Conservation (phyloP, 495 filamentous ascomycete genomes). For the Aspergillus funiculosus region DNA sequence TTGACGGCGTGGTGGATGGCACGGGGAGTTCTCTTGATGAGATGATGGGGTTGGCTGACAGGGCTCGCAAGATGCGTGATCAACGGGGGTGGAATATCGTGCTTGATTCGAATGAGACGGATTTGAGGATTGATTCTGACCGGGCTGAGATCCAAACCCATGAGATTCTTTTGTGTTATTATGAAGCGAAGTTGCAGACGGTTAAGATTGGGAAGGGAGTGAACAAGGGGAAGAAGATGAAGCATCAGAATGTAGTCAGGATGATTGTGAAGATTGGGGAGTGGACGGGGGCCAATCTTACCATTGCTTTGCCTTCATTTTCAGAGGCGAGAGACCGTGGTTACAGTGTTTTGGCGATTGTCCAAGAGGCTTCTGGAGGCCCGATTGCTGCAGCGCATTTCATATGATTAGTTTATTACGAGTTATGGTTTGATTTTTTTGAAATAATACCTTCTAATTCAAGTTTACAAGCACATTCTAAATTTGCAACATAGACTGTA, state of each 20-base stretch:
- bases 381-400: constrained; percentile 7
- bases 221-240: constrained; percentile 10
- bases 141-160: neutral
- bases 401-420: neutral
- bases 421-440: neutral
- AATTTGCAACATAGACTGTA: too few relatives aligned
- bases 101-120: constrained; percentile 9
- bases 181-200: neutral
- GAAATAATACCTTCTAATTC: too few relatives aligned
- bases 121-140: constrained; percentile 8
- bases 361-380: constrained; percentile 5
- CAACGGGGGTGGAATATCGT: constrained; percentile 3
- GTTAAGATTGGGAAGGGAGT: constrained; percentile 9
- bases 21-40: neutral
- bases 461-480: too few relatives aligned
- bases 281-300: constrained; percentile 4
- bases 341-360: constrained; percentile 1
- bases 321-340: neutral
- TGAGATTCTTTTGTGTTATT: constrained; percentile 1
- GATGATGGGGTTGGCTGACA: neutral
- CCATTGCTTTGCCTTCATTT: neutral
- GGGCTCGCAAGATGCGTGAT: neutral
- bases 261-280: neutral
- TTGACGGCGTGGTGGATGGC: constrained; percentile 4
- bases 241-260: constrained; percentile 3